These are phyloP conservation scores for Talaromyces atroroseus DNA, from an alignment of 2,329 filamentous ascomycete species.

Conservation along the genomic window DNA sequence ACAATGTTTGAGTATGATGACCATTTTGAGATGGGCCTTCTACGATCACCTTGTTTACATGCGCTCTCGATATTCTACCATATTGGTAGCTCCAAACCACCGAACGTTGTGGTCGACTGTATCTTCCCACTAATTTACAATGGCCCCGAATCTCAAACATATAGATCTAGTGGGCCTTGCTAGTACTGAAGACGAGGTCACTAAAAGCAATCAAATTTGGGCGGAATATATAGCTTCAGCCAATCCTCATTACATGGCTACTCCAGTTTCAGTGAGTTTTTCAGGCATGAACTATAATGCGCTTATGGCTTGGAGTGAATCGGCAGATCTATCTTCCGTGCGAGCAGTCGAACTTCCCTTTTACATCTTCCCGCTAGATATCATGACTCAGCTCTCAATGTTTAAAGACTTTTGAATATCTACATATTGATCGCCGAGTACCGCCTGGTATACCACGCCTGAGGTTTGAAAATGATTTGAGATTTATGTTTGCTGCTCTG, in stretches of 20 bases:
- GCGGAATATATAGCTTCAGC: background rate
- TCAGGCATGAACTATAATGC: background rate
- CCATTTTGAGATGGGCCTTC: background rate
- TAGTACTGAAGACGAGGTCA: background rate
- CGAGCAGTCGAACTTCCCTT: background rate
- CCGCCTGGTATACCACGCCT: background rate
- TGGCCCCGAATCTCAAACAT: constrained; percentile 5
- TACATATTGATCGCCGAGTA: background rate
- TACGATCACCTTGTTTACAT: constrained; percentile 3
- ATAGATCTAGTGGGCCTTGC: background rate
- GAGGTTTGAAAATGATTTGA: background rate
- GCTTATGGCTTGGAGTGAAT: background rate
- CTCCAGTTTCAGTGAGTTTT: background rate
- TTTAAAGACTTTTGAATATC: constrained; percentile 3
- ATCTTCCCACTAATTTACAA: background rate
- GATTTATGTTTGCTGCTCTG: background rate
- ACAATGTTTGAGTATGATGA: background rate
- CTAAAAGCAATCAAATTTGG: background rate
- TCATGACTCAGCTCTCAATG: background rate
- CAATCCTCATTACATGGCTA: background rate
- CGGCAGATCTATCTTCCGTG: constrained; percentile 1
- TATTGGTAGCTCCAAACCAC: background rate
- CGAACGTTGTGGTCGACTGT: background rate
- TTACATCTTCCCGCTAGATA: background rate
- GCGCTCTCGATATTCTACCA: background rate